These are phyloP conservation scores for Pseudomonodictys pantanalensis DNA, from an alignment of 495 filamentous ascomycete species.

Conservation along the genomic window DNA sequence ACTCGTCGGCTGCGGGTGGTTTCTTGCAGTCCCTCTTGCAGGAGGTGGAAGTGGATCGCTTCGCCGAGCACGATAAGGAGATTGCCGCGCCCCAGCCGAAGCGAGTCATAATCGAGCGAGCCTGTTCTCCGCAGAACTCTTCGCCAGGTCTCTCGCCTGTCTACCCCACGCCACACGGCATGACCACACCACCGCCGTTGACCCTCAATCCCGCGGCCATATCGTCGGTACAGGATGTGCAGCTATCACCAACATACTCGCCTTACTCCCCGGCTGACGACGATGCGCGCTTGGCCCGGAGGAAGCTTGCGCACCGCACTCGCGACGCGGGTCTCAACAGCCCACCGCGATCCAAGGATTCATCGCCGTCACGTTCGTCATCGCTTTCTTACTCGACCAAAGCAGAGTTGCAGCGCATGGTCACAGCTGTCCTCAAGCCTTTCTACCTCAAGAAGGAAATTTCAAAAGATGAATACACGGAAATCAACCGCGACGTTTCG, in stretches of 20 bases:
- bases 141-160: slow-evolving; percentile 75
- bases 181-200: slow-evolving; percentile 68
- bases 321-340: slow-evolving; percentile 21
- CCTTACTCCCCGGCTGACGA: slow-evolving; percentile 56
- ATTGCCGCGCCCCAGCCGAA: slow-evolving; percentile 30
- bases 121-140: slow-evolving; percentile 56
- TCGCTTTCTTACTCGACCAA: slow-evolving; percentile 69
- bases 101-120: slow-evolving; percentile 36
- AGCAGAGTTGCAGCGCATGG: slow-evolving; percentile 75
- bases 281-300: slow-evolving; percentile 18
- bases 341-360: slow-evolving; percentile 33
- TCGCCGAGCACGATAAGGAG: slow-evolving; percentile 32
- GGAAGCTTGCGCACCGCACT: slow-evolving; percentile 14
- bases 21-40: slow-evolving; percentile 81
- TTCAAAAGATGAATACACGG: slow-evolving; percentile 78
- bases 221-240: slow-evolving; percentile 42
- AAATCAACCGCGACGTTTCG: slow-evolving; percentile 81
- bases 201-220: slow-evolving; percentile 62
- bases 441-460: slow-evolving; percentile 67
- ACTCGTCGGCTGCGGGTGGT: slow-evolving; percentile 49
- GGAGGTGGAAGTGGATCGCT: slow-evolving; percentile 74
- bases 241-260: slow-evolving; percentile 59
- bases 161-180: slow-evolving; percentile 64
- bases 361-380: slow-evolving; percentile 40
- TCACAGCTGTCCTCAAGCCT: slow-evolving; percentile 71